Conservation (phyloP, 768 basidiomycete genomes). For the Pisolithus microcarpus region DNA sequence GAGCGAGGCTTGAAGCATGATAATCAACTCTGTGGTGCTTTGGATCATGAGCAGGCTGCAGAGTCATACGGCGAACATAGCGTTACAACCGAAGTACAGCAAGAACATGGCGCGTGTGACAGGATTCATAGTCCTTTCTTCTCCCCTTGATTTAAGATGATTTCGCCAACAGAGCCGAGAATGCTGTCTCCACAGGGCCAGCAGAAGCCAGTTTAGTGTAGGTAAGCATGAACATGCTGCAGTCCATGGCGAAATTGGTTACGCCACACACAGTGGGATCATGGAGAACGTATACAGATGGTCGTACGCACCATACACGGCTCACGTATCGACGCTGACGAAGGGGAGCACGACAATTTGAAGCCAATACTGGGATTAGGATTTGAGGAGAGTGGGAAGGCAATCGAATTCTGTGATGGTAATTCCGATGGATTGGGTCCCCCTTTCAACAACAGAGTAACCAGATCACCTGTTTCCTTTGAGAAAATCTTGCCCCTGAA, state of each 20-base stretch:
- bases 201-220: slow-evolving; percentile 19
- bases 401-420: slow-evolving; percentile 4
- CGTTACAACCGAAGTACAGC: not conserved
- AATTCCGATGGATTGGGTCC: not conserved
- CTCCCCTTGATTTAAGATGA: slow-evolving; percentile 23
- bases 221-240: slow-evolving; percentile 15
- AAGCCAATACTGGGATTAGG: no score
- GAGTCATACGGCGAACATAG: no score
- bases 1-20: no score
- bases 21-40: no score
- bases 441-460: slow-evolving; percentile 37
- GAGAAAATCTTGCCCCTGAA: slow-evolving; percentile 46
- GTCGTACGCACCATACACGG: no score
- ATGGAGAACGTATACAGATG: no score
- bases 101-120: slow-evolving; percentile 22
- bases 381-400: slow-evolving; percentile 2
- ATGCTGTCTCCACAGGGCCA: slow-evolving; percentile 25
- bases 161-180: slow-evolving; percentile 11
- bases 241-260: slow-evolving; percentile 20
- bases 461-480: slow-evolving; percentile 45
- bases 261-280: slow-evolving; percentile 8
- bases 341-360: no score
- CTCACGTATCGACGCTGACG: no score
- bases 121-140: slow-evolving; percentile 22
- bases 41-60: no score